Percentiles rank a stretch among this genome's conserved stretches.
phyloP scores from a whole-genome alignment of 2,329 filamentous ascomycete genomes.

The Microcyclosporella mali region DNA sequence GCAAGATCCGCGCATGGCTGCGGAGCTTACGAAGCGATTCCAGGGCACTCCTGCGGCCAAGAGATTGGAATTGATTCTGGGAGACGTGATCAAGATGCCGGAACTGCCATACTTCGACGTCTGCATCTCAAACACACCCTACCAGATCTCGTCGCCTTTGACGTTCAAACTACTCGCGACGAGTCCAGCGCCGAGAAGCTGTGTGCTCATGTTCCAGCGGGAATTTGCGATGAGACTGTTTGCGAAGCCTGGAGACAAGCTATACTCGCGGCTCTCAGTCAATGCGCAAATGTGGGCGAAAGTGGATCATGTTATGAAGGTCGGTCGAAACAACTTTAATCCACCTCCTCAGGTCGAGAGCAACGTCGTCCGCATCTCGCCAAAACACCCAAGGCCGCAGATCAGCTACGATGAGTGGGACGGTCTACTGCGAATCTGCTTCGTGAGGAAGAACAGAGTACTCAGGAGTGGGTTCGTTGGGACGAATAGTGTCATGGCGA shows the following conservation, averaged over 20 bases:
- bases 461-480: constrained; percentile 74
- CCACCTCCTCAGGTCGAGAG: constrained; percentile 90
- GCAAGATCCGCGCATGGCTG: constrained; percentile 92
- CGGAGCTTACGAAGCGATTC: constrained; percentile 87
- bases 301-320: constrained; percentile 74
- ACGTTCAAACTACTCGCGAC: constrained; percentile 85
- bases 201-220: constrained; percentile 92
- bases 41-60: constrained; percentile 81
- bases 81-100: constrained; percentile 83
- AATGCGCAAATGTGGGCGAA: constrained; percentile 91
- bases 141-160: constrained; percentile 80
- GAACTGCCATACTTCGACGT: constrained; percentile 73
- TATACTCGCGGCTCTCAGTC: constrained; percentile 85
- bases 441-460: constrained; percentile 86
- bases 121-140: constrained; percentile 73
- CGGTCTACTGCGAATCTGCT: constrained; percentile 74
- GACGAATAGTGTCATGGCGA: constrained; percentile 69
- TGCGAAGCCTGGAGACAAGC: constrained; percentile 76
- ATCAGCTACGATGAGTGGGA: constrained; percentile 96
- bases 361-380: constrained; percentile 82
- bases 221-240: constrained; percentile 90
- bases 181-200: constrained; percentile 71
- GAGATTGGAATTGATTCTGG: constrained; percentile 78
- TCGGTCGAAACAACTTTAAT: constrained; percentile 93
- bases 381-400: constrained; percentile 76